Percentiles rank a stretch among this genome's conserved stretches.
phyloP scores from a whole-genome alignment of 805 yeast species.

The Dipodascus albidus region DNA sequence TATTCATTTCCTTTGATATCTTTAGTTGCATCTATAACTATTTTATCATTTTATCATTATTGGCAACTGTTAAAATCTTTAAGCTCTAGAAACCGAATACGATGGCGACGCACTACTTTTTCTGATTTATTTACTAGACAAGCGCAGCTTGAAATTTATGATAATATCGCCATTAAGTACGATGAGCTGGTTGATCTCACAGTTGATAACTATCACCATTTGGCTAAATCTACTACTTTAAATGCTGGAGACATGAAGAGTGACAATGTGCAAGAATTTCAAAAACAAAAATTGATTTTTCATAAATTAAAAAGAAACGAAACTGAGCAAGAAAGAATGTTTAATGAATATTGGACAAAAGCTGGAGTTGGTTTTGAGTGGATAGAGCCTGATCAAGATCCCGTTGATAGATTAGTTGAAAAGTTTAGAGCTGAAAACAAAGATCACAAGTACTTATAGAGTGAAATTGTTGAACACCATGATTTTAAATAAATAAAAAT shows the following conservation, averaged over 20 bases:
- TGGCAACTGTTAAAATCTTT: neutral
- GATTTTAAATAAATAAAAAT: too few species aligned
- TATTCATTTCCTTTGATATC: neutral
- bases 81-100: neutral
- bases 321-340: constrained; percentile 52
- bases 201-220: constrained; percentile 1
- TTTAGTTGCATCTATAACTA: neutral
- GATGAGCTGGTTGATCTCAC: constrained; percentile 1
- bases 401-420: constrained; percentile 39
- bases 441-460: neutral
- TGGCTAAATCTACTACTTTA: constrained; percentile 1
- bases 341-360: constrained; percentile 79
- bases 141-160: neutral
- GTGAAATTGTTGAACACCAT: too few species aligned
- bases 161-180: neutral
- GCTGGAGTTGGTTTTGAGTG: constrained; percentile 82
- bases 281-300: constrained; percentile 19
- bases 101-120: neutral
- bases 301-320: constrained; percentile 30
- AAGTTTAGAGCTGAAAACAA: neutral
- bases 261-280: constrained; percentile 22
- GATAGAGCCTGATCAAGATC: constrained; percentile 87
- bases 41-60: neutral
- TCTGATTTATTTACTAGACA: neutral
- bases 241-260: constrained; percentile 31